A percentile compares a stretch with the other conserved stretches of the same genome.
phyloP scores from a whole-genome alignment of 306 rosid species.

The Lablab purpureus region DNA sequence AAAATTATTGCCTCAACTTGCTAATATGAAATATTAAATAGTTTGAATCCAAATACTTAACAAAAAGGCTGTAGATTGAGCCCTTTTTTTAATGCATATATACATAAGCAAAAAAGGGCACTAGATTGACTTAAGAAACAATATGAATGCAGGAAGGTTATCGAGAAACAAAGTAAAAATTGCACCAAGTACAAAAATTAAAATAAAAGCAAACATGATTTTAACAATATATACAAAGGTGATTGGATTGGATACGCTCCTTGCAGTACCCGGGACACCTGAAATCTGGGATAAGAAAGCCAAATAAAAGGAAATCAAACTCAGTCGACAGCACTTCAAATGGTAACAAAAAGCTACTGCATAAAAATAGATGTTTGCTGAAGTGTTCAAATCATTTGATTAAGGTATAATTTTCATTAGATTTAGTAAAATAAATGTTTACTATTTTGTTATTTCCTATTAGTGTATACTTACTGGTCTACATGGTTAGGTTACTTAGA shows the following conservation, averaged over 20 bases:
- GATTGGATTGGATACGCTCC: conserved; percentile 51
- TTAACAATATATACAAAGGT: conserved; percentile 58
- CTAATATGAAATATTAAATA: not conserved
- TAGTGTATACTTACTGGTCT: not conserved
- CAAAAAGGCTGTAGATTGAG: not conserved
- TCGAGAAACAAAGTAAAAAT: conserved; percentile 73
- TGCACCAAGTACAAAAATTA: conserved; percentile 71
- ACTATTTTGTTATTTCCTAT: not conserved
- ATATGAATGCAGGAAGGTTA: conserved; percentile 66
- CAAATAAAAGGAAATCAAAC: conserved; percentile 25
- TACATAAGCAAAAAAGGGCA: conserved; percentile 29
- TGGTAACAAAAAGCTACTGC: not conserved
- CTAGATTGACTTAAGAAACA: conserved; percentile 48
- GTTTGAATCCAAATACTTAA: not conserved
- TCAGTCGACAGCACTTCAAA: not conserved
- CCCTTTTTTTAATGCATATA: conserved; percentile 15
- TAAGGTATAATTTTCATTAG: not conserved
- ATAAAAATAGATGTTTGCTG: not conserved
- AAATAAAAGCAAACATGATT: conserved; percentile 63
- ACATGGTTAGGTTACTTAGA: not conserved
- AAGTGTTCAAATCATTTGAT: not conserved
- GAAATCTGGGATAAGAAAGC: conserved; percentile 54
- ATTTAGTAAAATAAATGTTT: not conserved
- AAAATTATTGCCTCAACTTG: not conserved
- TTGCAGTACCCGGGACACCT: conserved; percentile 37